These are phyloP conservation scores for Fonsecaea nubica DNA, from an alignment of 2,329 filamentous ascomycete species.

Conservation along the genomic window DNA sequence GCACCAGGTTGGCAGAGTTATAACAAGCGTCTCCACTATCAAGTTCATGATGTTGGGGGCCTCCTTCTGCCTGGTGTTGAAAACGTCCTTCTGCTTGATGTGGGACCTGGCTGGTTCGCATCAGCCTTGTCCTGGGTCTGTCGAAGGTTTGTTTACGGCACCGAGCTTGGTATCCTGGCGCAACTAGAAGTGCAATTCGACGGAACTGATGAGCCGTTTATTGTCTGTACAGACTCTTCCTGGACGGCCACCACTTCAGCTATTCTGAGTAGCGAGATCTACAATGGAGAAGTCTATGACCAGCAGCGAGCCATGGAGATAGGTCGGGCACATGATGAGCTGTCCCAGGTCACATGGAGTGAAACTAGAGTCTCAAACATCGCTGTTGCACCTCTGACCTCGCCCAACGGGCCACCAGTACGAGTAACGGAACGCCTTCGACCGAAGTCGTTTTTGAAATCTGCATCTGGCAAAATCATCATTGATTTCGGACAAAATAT, in stretches of 20 bases:
- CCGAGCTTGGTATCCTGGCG: conserved; percentile 41
- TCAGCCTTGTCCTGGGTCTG: conserved; percentile 45
- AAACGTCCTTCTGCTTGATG: conserved; percentile 53
- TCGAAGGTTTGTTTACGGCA: conserved; percentile 40
- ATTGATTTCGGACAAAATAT: conserved; percentile 67
- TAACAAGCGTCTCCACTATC: conserved; percentile 58
- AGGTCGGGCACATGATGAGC: conserved; percentile 42
- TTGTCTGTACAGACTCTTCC: conserved; percentile 37
- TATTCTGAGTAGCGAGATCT: conserved; percentile 52
- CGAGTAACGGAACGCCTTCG: conserved; percentile 45
- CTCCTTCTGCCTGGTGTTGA: conserved; percentile 45
- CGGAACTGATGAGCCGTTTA: conserved; percentile 23
- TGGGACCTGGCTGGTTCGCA: conserved; percentile 60
- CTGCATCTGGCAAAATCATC: conserved; percentile 55
- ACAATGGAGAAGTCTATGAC: conserved; percentile 62
- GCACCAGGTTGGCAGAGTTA: conserved; percentile 63
- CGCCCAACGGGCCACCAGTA: conserved; percentile 56
- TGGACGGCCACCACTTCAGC: conserved; percentile 41
- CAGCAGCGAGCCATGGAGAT: conserved; percentile 43
- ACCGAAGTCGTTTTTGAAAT: conserved; percentile 42
- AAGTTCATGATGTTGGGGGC: conserved; percentile 59
- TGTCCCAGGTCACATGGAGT: conserved; percentile 41
- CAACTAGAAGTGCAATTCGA: conserved; percentile 43
- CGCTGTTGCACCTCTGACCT: conserved; percentile 46
- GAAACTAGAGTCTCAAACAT: conserved; percentile 45